Percentiles rank a stretch among this genome's conserved stretches.
phyloP scores from a whole-genome alignment of 176 grass and related monocot genomes.

The Tillandsia fasciculata region DNA sequence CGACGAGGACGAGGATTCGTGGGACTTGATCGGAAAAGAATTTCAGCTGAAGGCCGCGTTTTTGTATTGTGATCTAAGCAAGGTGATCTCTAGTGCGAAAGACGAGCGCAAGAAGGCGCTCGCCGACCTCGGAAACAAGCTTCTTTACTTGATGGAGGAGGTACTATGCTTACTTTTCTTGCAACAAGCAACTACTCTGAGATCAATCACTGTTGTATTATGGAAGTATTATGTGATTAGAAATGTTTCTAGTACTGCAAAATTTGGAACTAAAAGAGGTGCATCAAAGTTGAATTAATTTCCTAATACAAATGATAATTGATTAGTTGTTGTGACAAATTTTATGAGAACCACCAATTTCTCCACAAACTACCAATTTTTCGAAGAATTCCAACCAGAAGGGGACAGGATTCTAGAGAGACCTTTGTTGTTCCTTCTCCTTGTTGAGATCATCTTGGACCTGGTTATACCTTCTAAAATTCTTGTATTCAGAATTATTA shows the following conservation, averaged over 20 bases:
- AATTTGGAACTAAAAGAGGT: too few relatives aligned
- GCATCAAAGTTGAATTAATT: too few relatives aligned
- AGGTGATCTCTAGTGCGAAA: slow-evolving; percentile 1
- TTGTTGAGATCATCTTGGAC: neutral
- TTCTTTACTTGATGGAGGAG: slow-evolving; percentile 12
- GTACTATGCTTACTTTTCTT: neutral
- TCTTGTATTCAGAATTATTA: neutral
- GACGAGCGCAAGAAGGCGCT: slow-evolving; percentile 13
- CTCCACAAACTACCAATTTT: neutral
- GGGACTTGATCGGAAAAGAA: slow-evolving; percentile 8
- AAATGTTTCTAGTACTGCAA: too few relatives aligned
- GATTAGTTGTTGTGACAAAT: too few relatives aligned
- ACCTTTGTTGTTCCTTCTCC: neutral
- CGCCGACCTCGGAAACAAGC: slow-evolving; percentile 3
- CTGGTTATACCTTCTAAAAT: neutral
- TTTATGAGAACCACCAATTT: neutral
- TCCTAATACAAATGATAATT: too few relatives aligned
- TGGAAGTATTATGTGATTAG: neutral
- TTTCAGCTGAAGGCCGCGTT: slow-evolving; percentile 9
- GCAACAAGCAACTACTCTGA: neutral
- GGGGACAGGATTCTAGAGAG: neutral
- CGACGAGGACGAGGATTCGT: slow-evolving; percentile 24
- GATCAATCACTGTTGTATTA: neutral
- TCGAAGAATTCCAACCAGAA: neutral
- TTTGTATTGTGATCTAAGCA: slow-evolving; percentile 15